phyloP scores from a whole-genome alignment of 73 alveolate species.

The Durusdinium trenchii region DNA sequence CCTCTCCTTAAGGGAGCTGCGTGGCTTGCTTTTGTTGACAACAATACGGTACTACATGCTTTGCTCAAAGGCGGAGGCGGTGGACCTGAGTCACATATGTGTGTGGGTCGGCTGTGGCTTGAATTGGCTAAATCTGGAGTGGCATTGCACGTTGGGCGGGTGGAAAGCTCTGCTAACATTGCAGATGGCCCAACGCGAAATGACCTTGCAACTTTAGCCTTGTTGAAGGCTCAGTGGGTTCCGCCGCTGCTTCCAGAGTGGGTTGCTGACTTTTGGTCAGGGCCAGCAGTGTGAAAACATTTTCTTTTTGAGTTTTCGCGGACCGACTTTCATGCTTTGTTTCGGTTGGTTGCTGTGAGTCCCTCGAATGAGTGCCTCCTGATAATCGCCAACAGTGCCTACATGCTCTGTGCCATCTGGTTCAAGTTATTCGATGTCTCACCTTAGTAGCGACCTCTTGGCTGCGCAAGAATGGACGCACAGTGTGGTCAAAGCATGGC shows the following conservation, averaged over 20 bases:
- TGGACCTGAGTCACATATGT: not conserved
- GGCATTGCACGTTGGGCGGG: not conserved
- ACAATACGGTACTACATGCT: conserved; percentile 2
- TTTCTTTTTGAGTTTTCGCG: not conserved
- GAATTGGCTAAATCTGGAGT: conserved; percentile 24
- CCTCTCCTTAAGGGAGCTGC: not conserved
- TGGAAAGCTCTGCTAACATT: conserved; percentile 28
- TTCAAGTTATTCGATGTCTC: not conserved
- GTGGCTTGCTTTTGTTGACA: conserved; percentile 44
- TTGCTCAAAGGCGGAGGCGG: conserved; percentile 39
- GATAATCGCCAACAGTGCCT: not conserved
- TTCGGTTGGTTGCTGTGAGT: not conserved
- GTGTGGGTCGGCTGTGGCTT: conserved; percentile 54
- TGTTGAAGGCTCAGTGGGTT: conserved; percentile 37
- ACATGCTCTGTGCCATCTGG: not conserved
- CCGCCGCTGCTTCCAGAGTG: conserved; percentile 34
- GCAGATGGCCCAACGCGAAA: conserved; percentile 74
- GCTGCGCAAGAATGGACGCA: conserved; percentile 17
- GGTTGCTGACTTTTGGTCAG: conserved; percentile 14
- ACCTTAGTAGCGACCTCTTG: not conserved
- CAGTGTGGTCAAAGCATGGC: not conserved
- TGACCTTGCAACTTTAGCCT: not conserved
- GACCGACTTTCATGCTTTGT: not conserved
- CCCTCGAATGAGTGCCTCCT: not conserved
- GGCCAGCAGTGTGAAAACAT: not conserved